phyloP scores from a whole-genome alignment of 2,329 filamentous ascomycete genomes.

The Pyricularia pennisetigena region DNA sequence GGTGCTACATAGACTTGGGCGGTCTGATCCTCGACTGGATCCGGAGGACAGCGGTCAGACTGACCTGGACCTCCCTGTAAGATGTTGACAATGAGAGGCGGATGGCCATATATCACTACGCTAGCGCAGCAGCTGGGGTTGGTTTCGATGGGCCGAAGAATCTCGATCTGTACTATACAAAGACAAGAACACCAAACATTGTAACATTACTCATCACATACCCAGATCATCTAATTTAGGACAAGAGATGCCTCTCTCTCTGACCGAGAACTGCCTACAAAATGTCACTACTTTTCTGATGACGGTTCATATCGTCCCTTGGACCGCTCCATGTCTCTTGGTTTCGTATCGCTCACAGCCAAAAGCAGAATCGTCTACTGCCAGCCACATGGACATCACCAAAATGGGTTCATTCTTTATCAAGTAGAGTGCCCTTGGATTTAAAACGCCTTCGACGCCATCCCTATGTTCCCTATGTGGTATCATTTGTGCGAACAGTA shows the following conservation, averaged over 20 bases:
- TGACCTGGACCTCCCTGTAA: neutral
- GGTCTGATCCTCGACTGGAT: neutral
- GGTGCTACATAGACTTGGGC: conserved; percentile 27
- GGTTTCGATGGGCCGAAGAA: neutral
- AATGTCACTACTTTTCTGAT: neutral
- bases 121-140: neutral
- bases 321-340: no score
- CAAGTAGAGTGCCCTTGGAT: neutral
- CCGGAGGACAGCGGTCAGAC: neutral
- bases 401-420: neutral
- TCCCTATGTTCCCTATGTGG: conserved; percentile 1
- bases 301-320: neutral
- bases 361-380: neutral
- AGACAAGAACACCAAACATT: neutral
- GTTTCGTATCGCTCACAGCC: neutral
- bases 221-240: no score
- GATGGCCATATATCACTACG: neutral
- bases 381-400: neutral
- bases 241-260: no score
- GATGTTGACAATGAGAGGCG: neutral
- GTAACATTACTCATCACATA: neutral
- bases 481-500: neutral
- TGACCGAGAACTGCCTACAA: neutral
- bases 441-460: neutral
- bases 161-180: neutral